Evolutionary conservation across 257 asterid species (phyloP).

Genomic region (Jaltomata sinuosa): DNA sequence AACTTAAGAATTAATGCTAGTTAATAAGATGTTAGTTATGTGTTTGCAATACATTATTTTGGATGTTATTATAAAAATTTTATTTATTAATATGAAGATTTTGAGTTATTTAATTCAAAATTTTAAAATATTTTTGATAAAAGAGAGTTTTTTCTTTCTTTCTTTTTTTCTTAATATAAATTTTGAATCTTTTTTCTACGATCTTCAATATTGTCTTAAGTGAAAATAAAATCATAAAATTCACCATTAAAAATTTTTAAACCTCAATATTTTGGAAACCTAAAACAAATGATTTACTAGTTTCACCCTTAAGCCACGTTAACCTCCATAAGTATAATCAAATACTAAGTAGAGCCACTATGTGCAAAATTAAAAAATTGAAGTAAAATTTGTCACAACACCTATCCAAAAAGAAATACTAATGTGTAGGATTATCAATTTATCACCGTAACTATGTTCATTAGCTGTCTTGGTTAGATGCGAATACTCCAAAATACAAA

Average conservation of each 20-base stretch:
- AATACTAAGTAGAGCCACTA: background rate
- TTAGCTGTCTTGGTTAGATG: slow-evolving; percentile 20
- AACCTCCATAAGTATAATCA: background rate
- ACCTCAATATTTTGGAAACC: too few species aligned
- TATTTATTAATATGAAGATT: background rate
- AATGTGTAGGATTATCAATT: background rate
- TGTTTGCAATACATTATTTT: background rate
- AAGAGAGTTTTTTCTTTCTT: background rate
- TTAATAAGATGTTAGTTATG: background rate
- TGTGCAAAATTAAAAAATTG: background rate
- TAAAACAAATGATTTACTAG: too few species aligned
- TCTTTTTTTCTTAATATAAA: too few species aligned
- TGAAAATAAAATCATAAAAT: background rate
- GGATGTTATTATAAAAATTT: background rate
- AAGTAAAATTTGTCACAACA: background rate
- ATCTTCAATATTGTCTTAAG: background rate
- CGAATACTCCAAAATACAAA: slow-evolving; percentile 13
- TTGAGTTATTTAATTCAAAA: background rate
- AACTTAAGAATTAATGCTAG: background rate
- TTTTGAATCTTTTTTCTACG: background rate
- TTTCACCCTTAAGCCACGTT: background rate
- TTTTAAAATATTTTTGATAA: background rate
- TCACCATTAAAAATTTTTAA: background rate
- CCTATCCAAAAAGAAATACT: background rate
- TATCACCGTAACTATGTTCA: background rate